Evolutionary conservation across 176 grass and related monocot genomes (phyloP).

Genomic region (Phyllostachys edulis): DNA sequence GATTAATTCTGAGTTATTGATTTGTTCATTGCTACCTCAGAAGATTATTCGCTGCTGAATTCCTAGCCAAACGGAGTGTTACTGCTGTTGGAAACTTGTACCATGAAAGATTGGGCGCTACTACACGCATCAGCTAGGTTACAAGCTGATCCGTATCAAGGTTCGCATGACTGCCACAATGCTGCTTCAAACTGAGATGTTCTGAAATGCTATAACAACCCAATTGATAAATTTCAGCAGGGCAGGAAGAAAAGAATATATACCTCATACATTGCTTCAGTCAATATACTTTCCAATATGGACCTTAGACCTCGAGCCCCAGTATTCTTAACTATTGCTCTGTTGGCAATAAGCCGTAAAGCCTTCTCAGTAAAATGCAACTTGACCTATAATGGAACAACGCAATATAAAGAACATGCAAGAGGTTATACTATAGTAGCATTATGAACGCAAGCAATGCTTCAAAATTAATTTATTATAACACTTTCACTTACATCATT

Average conservation of each 20-base stretch:
- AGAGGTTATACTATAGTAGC: background rate
- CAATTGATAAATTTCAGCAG: background rate
- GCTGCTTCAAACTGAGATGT: background rate
- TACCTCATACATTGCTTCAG: slow-evolving; percentile 80
- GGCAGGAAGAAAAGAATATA: background rate
- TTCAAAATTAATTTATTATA: background rate
- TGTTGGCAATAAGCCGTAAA: slow-evolving; percentile 66
- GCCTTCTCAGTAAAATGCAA: slow-evolving; percentile 62
- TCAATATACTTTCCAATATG: slow-evolving; percentile 66
- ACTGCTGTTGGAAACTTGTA: too few species aligned
- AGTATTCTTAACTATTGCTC: slow-evolving; percentile 61
- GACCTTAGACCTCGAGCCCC: slow-evolving; percentile 69
- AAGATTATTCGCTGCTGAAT: too few species aligned
- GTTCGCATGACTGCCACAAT: background rate
- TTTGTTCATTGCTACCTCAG: too few species aligned
- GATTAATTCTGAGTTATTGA: too few species aligned
- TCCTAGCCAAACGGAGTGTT: too few species aligned
- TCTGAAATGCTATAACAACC: background rate
- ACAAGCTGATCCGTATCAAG: too few species aligned
- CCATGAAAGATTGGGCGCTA: too few species aligned
- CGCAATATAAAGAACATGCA: background rate
- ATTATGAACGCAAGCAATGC: background rate
- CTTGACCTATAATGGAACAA: slow-evolving; percentile 47
- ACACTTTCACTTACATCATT: slow-evolving; percentile 49
- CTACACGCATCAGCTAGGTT: too few species aligned